Conservation (phyloP, 495 filamentous ascomycete species). For the Daldinia vernicosa region DNA sequence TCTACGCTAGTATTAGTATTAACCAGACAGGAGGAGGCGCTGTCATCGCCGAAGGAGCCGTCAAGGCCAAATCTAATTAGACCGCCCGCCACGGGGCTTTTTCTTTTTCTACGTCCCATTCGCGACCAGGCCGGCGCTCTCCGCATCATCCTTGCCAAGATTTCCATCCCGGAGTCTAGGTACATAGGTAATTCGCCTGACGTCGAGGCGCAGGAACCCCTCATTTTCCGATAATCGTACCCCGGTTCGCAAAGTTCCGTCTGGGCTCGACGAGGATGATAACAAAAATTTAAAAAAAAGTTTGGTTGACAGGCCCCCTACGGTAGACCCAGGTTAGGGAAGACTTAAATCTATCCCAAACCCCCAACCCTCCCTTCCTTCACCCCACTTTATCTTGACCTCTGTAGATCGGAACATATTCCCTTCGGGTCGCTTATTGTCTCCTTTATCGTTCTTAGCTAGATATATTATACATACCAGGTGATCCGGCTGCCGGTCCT, state of each 20-base stretch:
- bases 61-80: not conserved
- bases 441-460: not conserved
- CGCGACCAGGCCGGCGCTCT: not conserved
- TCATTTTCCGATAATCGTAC: not conserved
- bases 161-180: not conserved
- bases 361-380: slow-evolving; percentile 4
- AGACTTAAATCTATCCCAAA: slow-evolving; percentile 20
- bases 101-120: not conserved
- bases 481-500: not conserved
- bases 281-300: not conserved
- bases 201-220: slow-evolving; percentile 27
- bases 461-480: not conserved
- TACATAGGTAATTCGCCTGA: slow-evolving; percentile 16
- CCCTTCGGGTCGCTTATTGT: not conserved
- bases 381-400: not conserved
- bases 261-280: not conserved
- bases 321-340: not conserved
- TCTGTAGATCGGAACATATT: not conserved
- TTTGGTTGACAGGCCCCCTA: not conserved
- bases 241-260: slow-evolving; percentile 1
- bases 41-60: slow-evolving; percentile 35
- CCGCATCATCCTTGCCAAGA: slow-evolving; percentile 1
- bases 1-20: not conserved
- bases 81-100: not conserved
- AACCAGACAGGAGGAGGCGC: slow-evolving; percentile 42